phyloP scores from a whole-genome alignment of 1,284 basidiomycete species.

The Ceratobasidium sp. region DNA sequence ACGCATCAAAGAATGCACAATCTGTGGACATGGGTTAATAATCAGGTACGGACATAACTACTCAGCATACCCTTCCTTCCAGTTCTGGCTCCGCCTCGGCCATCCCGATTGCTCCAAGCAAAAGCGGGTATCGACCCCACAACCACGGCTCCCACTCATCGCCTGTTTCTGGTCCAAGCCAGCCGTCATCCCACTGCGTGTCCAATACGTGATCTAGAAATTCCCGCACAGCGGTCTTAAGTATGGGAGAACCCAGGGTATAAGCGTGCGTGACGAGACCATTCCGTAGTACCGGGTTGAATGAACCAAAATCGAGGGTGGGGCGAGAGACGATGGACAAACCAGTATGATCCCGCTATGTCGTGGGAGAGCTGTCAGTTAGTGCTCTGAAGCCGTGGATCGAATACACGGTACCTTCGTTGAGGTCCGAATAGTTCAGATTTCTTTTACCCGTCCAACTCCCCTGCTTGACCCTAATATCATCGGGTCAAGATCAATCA shows the following conservation, averaged over 20 bases:
- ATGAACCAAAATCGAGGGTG: too few species aligned
- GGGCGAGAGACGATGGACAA: slow-evolving; percentile 52
- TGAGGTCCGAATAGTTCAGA: slow-evolving; percentile 57
- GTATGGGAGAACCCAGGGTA: slow-evolving; percentile 54
- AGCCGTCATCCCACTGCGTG: slow-evolving; percentile 61
- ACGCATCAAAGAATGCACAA: slow-evolving; percentile 2
- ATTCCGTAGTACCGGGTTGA: slow-evolving; percentile 52
- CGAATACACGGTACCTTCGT: slow-evolving; percentile 55
- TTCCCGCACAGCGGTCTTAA: slow-evolving; percentile 57
- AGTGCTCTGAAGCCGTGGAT: neutral
- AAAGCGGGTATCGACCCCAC: slow-evolving; percentile 65
- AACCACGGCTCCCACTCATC: slow-evolving; percentile 61
- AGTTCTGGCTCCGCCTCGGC: slow-evolving; percentile 57
- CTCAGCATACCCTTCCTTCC: slow-evolving; percentile 45
- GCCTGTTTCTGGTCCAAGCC: slow-evolving; percentile 62
- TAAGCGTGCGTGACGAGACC: slow-evolving; percentile 61
- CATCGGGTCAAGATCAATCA: neutral
- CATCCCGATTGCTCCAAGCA: slow-evolving; percentile 63
- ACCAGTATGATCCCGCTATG: slow-evolving; percentile 65
- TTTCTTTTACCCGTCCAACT: slow-evolving; percentile 29
- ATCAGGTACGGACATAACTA: slow-evolving; percentile 55
- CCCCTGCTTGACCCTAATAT: slow-evolving; percentile 9
- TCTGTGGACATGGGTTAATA: slow-evolving; percentile 48
- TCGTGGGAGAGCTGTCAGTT: slow-evolving; percentile 3
- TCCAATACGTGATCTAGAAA: slow-evolving; percentile 63